Evolutionary conservation across 2,329 filamentous ascomycete genomes (phyloP).

Genomic region (Fusarium albosuccineum): DNA sequence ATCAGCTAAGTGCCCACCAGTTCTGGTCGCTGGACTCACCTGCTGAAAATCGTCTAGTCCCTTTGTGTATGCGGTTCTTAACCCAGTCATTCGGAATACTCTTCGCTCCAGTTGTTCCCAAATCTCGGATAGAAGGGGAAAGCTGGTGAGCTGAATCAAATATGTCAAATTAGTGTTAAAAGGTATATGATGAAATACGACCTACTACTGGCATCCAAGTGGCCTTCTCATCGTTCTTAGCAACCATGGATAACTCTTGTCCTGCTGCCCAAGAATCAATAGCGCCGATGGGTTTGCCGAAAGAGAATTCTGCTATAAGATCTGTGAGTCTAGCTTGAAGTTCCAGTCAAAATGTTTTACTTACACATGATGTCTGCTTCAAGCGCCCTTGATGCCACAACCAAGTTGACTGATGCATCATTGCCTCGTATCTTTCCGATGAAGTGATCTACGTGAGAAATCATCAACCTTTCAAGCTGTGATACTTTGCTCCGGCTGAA

Average conservation of each 20-base stretch:
- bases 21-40: not conserved
- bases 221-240: conserved; percentile 48
- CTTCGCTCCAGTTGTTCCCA: conserved; percentile 17
- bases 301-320: conserved; percentile 44
- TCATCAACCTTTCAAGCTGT: conserved; percentile 43
- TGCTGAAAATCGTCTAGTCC: conserved; percentile 21
- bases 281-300: conserved; percentile 41
- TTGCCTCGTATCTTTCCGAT: conserved; percentile 2
- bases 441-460: conserved; percentile 39
- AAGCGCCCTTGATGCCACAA: conserved; percentile 20
- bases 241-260: conserved; percentile 39
- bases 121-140: conserved; percentile 18
- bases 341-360: not conserved
- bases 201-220: conserved; percentile 47
- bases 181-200: not conserved
- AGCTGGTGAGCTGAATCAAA: conserved; percentile 15
- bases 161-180: not conserved
- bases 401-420: not conserved
- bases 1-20: not conserved
- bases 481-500: conserved; percentile 46
- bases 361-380: conserved; percentile 39
- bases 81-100: not conserved
- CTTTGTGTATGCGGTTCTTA: conserved; percentile 11
- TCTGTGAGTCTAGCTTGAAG: not conserved
- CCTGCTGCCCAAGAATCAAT: conserved; percentile 41